phyloP scores from a whole-genome alignment of 768 basidiomycete species.

The Rhizopogon vinicolor region DNA sequence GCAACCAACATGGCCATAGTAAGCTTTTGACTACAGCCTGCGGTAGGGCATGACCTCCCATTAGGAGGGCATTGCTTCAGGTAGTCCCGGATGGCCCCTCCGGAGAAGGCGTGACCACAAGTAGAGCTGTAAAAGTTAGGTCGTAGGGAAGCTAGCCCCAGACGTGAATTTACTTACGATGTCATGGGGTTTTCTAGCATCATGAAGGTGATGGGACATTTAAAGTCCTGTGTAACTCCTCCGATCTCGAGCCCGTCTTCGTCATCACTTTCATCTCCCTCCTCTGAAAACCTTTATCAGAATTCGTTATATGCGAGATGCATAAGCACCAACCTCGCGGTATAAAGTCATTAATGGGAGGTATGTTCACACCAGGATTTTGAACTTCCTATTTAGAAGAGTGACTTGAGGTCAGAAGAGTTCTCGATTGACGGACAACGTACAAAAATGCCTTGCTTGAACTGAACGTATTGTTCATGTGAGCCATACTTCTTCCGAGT shows the following conservation, averaged over 20 bases:
- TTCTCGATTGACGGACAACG: constrained; percentile 17
- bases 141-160: neutral
- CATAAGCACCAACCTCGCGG: constrained; percentile 46
- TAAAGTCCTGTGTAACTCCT: constrained; percentile 77
- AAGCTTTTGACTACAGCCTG: constrained; percentile 66
- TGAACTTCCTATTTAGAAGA: constrained; percentile 50
- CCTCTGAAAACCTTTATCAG: constrained; percentile 43
- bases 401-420: neutral
- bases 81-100: constrained; percentile 60
- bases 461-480: constrained; percentile 50
- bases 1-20: constrained; percentile 43
- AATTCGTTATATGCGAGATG: constrained; percentile 2
- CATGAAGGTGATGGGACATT: constrained; percentile 75
- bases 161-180: constrained; percentile 51
- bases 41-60: constrained; percentile 57
- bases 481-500: constrained; percentile 78
- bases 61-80: constrained; percentile 34
- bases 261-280: constrained; percentile 74
- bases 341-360: constrained; percentile 71
- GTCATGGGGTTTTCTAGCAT: constrained; percentile 70
- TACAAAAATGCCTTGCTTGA: constrained; percentile 67
- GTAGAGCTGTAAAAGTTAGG: constrained; percentile 37
- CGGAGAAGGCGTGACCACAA: constrained; percentile 84
- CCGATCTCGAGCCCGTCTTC: constrained; percentile 91
- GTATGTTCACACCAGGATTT: constrained; percentile 64